Conservation (phyloP, 345 rosid genomes). For the Pelargonium nanum region DNA sequence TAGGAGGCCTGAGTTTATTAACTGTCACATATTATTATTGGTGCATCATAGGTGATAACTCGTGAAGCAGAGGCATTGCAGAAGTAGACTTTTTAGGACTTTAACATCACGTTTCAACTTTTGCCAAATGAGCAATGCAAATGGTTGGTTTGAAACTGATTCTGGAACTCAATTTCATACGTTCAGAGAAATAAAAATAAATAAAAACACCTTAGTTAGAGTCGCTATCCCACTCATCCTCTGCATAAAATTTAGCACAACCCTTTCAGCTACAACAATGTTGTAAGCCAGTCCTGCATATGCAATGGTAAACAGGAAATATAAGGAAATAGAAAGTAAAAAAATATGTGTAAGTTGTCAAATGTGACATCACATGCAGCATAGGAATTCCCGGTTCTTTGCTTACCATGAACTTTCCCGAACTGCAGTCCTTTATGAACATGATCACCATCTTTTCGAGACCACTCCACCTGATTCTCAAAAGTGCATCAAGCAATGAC, state of each 20-base stretch:
- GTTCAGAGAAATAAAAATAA: constrained; percentile 2
- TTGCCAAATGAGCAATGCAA: not conserved
- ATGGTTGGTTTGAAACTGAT: not conserved
- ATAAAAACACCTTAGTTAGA: constrained; percentile 56
- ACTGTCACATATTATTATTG: no score
- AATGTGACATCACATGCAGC: not conserved
- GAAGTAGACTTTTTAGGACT: no score
- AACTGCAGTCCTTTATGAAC: constrained; percentile 78
- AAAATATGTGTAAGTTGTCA: not conserved
- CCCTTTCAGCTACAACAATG: constrained; percentile 84
- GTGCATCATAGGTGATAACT: no score
- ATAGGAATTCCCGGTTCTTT: not conserved
- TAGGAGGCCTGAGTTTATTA: no score
- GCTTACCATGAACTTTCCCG: constrained; percentile 72
- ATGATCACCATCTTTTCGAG: constrained; percentile 68
- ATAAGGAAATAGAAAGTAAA: not conserved
- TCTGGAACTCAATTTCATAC: constrained; percentile 2
- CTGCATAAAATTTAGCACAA: constrained; percentile 89
- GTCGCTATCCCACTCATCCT: constrained; percentile 99
- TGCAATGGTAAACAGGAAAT: not conserved
- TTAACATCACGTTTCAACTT: no score
- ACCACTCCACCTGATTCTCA: constrained; percentile 68
- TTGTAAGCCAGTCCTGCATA: constrained; percentile 67
- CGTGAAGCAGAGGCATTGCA: no score
- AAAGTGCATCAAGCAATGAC: constrained; percentile 8